Evolutionary conservation across 352 stramenopile genomes (phyloP), one percentile per base, ranked within the genome.

Genomic region (Phytophthora sp.): DNA sequence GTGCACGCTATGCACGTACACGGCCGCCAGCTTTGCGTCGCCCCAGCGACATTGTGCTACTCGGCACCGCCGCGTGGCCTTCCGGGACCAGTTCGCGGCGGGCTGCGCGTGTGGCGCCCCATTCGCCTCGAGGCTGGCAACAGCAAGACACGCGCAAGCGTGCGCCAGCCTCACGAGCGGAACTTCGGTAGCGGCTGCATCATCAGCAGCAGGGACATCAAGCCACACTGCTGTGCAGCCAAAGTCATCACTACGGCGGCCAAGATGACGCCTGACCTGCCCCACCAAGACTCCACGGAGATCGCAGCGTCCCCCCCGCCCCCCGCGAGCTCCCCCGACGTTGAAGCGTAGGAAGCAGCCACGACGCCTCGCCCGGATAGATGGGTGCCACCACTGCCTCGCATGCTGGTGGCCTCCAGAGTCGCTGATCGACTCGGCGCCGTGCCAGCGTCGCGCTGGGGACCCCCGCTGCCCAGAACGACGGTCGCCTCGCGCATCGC

Each of bases 41-140:
- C 62, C 64, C n/a, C 27, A 21, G 31, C 52, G 35, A 1, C 67
- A 71, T 24, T 26, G 67, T 0, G 31, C 38, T n/a, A 54, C 57
- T 15, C 24, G 33, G 11, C 51, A 67, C 27, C 55, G 51, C n/a
- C 36, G 44, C 33, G 49, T 18, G 1, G 20, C 15, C 52, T 65
- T 76, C 39, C 35, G 57, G 24, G 52, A 67, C 59, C 13, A 27
- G 38, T 67, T 76, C 36, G 50, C 56, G 53, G 31, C 52, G 13
- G 69, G 54, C 13, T 71, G 63, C 16, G 44, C 49, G 11, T 71
- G 63, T 30, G 58, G 29, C 29, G 9, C 29, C 5, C 29, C 29
- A 5, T 33, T 33, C 29, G 9, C 5, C 29, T 33, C 29, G 35
- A 51, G 54, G 18, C 53, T 58, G 38, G 54, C 54, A 15, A 60